Evolutionary conservation across 2,329 filamentous ascomycete species (phyloP).

Genomic region (Verticillium albo-atrum): DNA sequence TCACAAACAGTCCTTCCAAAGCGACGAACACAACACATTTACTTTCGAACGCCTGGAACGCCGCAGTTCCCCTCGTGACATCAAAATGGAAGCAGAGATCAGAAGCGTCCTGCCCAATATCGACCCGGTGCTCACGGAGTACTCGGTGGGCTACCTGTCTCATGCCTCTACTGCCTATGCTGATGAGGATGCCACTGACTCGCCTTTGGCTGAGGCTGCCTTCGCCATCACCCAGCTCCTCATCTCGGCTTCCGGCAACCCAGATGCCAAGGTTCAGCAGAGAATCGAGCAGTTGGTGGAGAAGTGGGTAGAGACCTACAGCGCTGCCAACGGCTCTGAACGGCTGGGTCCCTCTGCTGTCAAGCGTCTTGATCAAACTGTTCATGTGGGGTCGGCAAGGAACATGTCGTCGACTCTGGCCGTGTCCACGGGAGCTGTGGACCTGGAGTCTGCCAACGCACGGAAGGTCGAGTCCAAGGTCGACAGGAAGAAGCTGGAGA

Average conservation of each 20-base stretch:
- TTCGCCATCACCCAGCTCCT: slow-evolving; percentile 81
- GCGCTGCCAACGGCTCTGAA: slow-evolving; percentile 67
- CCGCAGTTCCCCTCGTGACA: background rate
- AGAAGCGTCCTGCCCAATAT: slow-evolving; percentile 79
- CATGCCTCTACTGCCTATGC: slow-evolving; percentile 86
- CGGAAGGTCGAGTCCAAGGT: slow-evolving; percentile 97
- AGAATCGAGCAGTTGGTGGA: slow-evolving; percentile 79
- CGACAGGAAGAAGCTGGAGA: slow-evolving; percentile 97
- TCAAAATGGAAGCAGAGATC: slow-evolving; percentile 80
- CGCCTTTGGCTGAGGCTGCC: slow-evolving; percentile 81
- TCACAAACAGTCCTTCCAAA: background rate
- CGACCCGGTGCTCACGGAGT: slow-evolving; percentile 84
- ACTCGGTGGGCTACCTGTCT: slow-evolving; percentile 88
- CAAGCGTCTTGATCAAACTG: slow-evolving; percentile 85
- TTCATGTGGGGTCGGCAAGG: slow-evolving; percentile 88
- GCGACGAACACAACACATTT: background rate
- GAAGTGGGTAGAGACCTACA: slow-evolving; percentile 84
- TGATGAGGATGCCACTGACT: slow-evolving; percentile 63
- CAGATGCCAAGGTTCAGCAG: slow-evolving; percentile 65
- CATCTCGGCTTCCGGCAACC: slow-evolving; percentile 85
- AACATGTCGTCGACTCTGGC: slow-evolving; percentile 96
- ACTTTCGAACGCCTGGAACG: background rate
- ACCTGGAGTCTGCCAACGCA: slow-evolving; percentile 87
- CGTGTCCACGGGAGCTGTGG: slow-evolving; percentile 76
- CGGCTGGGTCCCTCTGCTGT: slow-evolving; percentile 70